phyloP scores from a whole-genome alignment of 225 moss, liverwort and hornwort species.

The Physcomitrellopsis africana region DNA sequence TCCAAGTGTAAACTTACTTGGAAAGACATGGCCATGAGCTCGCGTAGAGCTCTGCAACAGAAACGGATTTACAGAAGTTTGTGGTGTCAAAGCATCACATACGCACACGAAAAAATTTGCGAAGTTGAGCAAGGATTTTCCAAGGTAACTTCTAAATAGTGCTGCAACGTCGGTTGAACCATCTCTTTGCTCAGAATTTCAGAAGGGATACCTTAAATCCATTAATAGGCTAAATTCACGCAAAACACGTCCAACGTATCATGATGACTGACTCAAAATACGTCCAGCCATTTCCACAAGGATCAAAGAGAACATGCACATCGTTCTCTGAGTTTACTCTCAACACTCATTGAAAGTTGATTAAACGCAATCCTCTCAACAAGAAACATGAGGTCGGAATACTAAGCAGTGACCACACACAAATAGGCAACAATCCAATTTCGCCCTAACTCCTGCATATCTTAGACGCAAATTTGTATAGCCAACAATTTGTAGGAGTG shows the following conservation, averaged over 20 bases:
- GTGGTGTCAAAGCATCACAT: constrained; percentile 25
- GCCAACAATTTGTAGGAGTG: constrained; percentile 15
- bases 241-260: constrained; percentile 17
- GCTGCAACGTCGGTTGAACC: constrained; percentile 17
- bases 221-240: not conserved
- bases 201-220: not conserved
- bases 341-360: constrained; percentile 6
- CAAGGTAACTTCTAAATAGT: not conserved
- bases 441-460: constrained; percentile 17
- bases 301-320: not conserved
- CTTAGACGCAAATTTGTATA: constrained; percentile 17
- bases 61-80: constrained; percentile 17
- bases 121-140: constrained; percentile 10
- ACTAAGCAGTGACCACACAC: constrained; percentile 7
- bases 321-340: not conserved
- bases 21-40: constrained; percentile 15
- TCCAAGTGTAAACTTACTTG: constrained; percentile 15
- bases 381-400: constrained; percentile 18
- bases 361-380: constrained; percentile 10
- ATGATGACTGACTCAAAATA: not conserved
- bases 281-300: constrained; percentile 11
- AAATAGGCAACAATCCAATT: constrained; percentile 10
- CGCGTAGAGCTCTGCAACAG: constrained; percentile 24
- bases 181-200: constrained; percentile 1
- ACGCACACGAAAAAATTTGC: constrained; percentile 8